These are phyloP conservation scores for Cryptomeria japonica DNA, from an alignment of 75 land plant species.

Conservation along the genomic window DNA sequence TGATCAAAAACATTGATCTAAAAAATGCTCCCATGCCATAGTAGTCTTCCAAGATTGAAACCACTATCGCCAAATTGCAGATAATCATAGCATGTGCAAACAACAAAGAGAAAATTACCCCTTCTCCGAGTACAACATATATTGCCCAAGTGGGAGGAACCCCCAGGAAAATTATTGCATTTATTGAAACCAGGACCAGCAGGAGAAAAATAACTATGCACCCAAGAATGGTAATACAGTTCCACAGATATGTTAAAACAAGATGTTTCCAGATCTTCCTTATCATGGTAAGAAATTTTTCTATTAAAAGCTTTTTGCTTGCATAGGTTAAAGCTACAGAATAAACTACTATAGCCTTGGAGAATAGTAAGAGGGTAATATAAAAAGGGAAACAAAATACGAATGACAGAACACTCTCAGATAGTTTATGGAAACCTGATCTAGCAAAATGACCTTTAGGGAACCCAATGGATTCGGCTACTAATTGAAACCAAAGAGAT, in stretches of 20 bases:
- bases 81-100: conserved; percentile 63
- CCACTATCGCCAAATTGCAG: conserved; percentile 66
- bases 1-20: conserved; percentile 50
- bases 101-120: conserved; percentile 51
- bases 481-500: conserved; percentile 26
- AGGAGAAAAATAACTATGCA: conserved; percentile 35
- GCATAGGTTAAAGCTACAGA: conserved; percentile 65
- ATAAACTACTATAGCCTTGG: conserved; percentile 57
- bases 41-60: conserved; percentile 73
- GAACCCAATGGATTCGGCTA: conserved; percentile 43
- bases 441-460: conserved; percentile 36
- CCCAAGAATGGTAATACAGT: conserved; percentile 42
- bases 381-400: conserved; percentile 60
- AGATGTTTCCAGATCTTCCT: conserved; percentile 45
- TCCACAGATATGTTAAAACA: conserved; percentile 59
- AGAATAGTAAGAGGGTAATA: conserved; percentile 45
- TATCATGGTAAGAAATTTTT: conserved; percentile 23
- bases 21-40: conserved; percentile 58
- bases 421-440: conserved; percentile 40
- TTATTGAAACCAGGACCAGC: conserved; percentile 38
- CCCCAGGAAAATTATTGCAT: conserved; percentile 27
- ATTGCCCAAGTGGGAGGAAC: conserved; percentile 34
- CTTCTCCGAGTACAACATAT: conserved; percentile 42
- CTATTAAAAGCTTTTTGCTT: conserved; percentile 28
- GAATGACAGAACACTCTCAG: conserved; percentile 56